Evolutionary conservation across 2,329 filamentous ascomycete species (phyloP), one percentile per base, ranked within the genome.

Genomic region (Diaporthe australafricana): DNA sequence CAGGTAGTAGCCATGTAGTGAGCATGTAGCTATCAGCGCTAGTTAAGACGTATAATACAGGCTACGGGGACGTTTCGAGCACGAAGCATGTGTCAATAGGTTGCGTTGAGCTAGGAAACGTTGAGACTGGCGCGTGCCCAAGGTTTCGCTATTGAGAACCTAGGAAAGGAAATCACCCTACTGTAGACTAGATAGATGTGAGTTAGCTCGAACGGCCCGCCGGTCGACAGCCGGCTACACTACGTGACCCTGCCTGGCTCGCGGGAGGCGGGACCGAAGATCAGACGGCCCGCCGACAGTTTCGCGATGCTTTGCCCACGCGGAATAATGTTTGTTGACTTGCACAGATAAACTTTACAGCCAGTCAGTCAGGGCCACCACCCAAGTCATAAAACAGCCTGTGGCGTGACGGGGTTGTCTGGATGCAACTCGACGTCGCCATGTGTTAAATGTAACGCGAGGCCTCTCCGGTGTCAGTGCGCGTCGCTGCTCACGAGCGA

Each of bases 181-280:
- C n/a, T 17, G 57, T 50, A 20, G n/a, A n/a, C n/a, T n/a, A n/a
- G n/a, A n/a, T n/a, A n/a, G 60, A n/a, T 30, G 60, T 9, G 5
- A 20, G 30, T 30, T 65, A 65, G 60, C 60, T 65, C 45, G 60
- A n/a, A 65, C 60, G 60, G 60, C 60, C 60, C 45, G 60, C 27
- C 27, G 60, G 45, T 25, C 16, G 32, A 35, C 30, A 16, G 60
- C 42, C 30, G 60, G 42, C 30, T 25, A 20, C 12, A 35, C n/a
- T n/a, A n/a, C n/a, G 38, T 40, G 38, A 40, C 38, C 38, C 6
- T 40, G 40, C 57, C 47, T 42, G 57, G 47, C 57, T 42, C 42
- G 56, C 68, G 56, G 55, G 47, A 65, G 68, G 11, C 32, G 47
- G 35, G 68, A 62, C 47, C 12, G 66, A 42, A 68, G 66, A 68